Percentiles rank a stretch among this genome's conserved stretches.
These are phyloP conservation scores for Cystobasidium ongulense DNA, from an alignment of 768 basidiomycete species.

Conservation along the genomic window DNA sequence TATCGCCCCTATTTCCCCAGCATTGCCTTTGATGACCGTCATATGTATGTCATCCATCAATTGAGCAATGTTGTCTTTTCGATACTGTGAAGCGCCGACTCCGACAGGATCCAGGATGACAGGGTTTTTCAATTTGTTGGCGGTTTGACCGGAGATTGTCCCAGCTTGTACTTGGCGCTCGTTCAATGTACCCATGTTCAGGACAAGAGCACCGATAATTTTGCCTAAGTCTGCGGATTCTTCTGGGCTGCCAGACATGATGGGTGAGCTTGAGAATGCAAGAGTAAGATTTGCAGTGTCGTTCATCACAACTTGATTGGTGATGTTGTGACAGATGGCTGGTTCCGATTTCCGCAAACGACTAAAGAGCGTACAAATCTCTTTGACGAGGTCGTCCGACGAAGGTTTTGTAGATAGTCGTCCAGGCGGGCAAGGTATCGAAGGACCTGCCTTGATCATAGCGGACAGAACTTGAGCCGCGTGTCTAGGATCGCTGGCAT, in stretches of 20 bases:
- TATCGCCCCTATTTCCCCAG: slow-evolving; percentile 73
- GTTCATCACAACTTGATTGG: slow-evolving; percentile 67
- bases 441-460: not conserved
- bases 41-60: slow-evolving; percentile 37
- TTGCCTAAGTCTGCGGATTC: slow-evolving; percentile 73
- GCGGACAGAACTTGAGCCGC: slow-evolving; percentile 33
- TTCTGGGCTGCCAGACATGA: slow-evolving; percentile 77
- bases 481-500: slow-evolving; percentile 49
- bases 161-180: slow-evolving; percentile 60
- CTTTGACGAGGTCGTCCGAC: slow-evolving; percentile 40
- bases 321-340: slow-evolving; percentile 20
- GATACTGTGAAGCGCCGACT: slow-evolving; percentile 68
- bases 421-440: not conserved
- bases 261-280: slow-evolving; percentile 77
- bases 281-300: slow-evolving; percentile 86
- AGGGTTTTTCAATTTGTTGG: slow-evolving; percentile 63
- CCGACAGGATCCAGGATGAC: slow-evolving; percentile 88
- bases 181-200: slow-evolving; percentile 77
- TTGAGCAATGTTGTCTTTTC: slow-evolving; percentile 54
- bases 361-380: slow-evolving; percentile 52
- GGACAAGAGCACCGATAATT: slow-evolving; percentile 60
- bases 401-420: not conserved
- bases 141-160: slow-evolving; percentile 52
- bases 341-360: slow-evolving; percentile 47
- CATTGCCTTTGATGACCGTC: slow-evolving; percentile 89